Evolutionary conservation across 495 filamentous ascomycete species (phyloP).

Genomic region (Podospora sp.): DNA sequence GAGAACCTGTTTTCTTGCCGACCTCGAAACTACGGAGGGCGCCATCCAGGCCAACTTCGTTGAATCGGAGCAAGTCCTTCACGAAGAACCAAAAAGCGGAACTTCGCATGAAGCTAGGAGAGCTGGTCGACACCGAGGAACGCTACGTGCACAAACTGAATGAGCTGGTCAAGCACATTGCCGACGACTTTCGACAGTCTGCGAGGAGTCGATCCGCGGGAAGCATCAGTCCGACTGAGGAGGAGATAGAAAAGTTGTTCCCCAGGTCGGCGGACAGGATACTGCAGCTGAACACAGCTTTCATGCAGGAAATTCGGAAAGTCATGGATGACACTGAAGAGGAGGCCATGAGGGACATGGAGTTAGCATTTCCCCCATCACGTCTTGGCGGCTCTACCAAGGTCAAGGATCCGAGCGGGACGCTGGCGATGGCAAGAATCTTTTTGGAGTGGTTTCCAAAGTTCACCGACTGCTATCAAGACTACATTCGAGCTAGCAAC

Average conservation of each 20-base stretch:
- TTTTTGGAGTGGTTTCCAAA: conserved; percentile 88
- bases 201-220: conserved; percentile 58
- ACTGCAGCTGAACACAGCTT: conserved; percentile 74
- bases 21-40: conserved; percentile 84
- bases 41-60: conserved; percentile 79
- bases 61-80: conserved; percentile 72
- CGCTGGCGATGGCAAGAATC: conserved; percentile 70
- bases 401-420: conserved; percentile 70
- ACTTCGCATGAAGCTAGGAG: conserved; percentile 84
- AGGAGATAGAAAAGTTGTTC: conserved; percentile 75
- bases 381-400: conserved; percentile 57
- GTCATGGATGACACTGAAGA: conserved; percentile 83
- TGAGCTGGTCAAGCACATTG: conserved; percentile 75
- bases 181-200: conserved; percentile 70
- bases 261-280: conserved; percentile 78
- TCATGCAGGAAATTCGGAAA: conserved; percentile 71
- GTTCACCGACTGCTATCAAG: conserved; percentile 84
- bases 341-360: conserved; percentile 71
- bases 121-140: conserved; percentile 91
- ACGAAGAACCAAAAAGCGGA: conserved; percentile 79
- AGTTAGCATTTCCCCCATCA: conserved; percentile 40
- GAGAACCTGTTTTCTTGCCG: conserved; percentile 81
- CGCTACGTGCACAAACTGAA: conserved; percentile 86
- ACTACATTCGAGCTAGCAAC: conserved; percentile 85
- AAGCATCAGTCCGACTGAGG: conserved; percentile 71